Evolutionary conservation across 1,284 basidiomycete genomes (phyloP).

Genomic region (Melanopsichium pennsylvanicum): DNA sequence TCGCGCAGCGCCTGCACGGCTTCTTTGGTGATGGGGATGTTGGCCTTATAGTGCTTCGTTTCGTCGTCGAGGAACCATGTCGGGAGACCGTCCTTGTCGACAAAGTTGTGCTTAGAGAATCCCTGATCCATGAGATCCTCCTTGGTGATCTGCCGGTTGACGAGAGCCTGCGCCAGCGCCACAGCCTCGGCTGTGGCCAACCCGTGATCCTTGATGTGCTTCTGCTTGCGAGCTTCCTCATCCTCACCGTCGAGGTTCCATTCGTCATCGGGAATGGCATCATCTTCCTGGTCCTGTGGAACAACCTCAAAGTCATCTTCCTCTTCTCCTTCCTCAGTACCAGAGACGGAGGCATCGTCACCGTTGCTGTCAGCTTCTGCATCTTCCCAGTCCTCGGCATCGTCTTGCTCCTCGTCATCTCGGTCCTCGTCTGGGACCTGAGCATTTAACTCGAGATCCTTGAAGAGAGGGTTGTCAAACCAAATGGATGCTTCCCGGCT

Average conservation of each 20-base stretch:
- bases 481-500: conserved; percentile 76
- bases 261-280: conserved; percentile 78
- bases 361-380: conserved; percentile 58
- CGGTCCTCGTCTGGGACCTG: conserved; percentile 67
- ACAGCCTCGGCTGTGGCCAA: conserved; percentile 90
- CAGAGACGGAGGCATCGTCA: conserved; percentile 10
- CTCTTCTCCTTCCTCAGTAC: conserved; percentile 39
- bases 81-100: conserved; percentile 89
- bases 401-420: conserved; percentile 28
- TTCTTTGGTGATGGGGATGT: conserved; percentile 96
- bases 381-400: conserved; percentile 62
- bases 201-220: conserved; percentile 79
- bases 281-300: conserved; percentile 69
- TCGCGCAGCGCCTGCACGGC: conserved; percentile 85
- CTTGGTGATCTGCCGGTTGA: conserved; percentile 89
- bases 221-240: conserved; percentile 77
- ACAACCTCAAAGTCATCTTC: conserved; percentile 62
- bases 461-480: conserved; percentile 95
- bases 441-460: conserved; percentile 73
- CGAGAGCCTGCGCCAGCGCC: conserved; percentile 87
- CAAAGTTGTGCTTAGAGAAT: conserved; percentile 86
- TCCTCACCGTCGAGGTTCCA: conserved; percentile 82
- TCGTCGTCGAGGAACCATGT: conserved; percentile 99
- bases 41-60: conserved; percentile 87
- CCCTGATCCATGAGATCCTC: conserved; percentile 91